These are phyloP conservation scores for Pichia exigua DNA, from an alignment of 805 yeast species.

Conservation along the genomic window DNA sequence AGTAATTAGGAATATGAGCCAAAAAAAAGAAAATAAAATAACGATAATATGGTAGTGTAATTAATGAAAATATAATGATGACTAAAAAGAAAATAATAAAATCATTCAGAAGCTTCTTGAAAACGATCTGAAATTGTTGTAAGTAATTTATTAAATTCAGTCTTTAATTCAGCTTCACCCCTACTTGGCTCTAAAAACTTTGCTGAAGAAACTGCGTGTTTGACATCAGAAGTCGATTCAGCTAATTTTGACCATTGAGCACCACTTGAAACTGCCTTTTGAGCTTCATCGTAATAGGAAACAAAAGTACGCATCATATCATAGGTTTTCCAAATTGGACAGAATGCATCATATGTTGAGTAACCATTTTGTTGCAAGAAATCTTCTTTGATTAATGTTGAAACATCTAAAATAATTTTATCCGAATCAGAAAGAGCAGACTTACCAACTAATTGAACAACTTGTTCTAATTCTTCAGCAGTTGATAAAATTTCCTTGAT, in stretches of 20 bases:
- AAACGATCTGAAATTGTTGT: constrained; percentile 78
- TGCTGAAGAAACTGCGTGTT: constrained; percentile 88
- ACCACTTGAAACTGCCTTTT: constrained; percentile 90
- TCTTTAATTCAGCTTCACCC: constrained; percentile 73
- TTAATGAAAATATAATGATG: background rate
- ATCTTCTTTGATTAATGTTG: constrained; percentile 89
- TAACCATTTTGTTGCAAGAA: constrained; percentile 99
- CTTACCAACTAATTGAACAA: constrained; percentile 98
- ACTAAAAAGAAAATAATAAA: background rate
- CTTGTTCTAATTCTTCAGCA: constrained; percentile 98
- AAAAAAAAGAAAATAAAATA: background rate
- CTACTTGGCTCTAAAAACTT: constrained; percentile 93
- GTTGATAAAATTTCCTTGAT: constrained; percentile 90
- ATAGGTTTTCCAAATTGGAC: constrained; percentile 98
- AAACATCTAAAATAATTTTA: constrained; percentile 92
- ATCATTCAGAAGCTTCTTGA: constrained; percentile 88
- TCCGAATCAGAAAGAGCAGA: constrained; percentile 95
- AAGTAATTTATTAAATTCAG: constrained; percentile 71
- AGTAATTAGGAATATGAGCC: background rate
- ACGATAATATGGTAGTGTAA: background rate
- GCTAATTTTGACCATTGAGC: constrained; percentile 90
- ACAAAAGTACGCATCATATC: constrained; percentile 97
- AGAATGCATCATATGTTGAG: constrained; percentile 95
- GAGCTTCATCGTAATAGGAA: constrained; percentile 92
- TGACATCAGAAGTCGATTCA: constrained; percentile 84